A percentile compares a stretch with the other conserved stretches of the same genome.
phyloP scores from a whole-genome alignment of 441 rosid species.

The California macrophylla region DNA sequence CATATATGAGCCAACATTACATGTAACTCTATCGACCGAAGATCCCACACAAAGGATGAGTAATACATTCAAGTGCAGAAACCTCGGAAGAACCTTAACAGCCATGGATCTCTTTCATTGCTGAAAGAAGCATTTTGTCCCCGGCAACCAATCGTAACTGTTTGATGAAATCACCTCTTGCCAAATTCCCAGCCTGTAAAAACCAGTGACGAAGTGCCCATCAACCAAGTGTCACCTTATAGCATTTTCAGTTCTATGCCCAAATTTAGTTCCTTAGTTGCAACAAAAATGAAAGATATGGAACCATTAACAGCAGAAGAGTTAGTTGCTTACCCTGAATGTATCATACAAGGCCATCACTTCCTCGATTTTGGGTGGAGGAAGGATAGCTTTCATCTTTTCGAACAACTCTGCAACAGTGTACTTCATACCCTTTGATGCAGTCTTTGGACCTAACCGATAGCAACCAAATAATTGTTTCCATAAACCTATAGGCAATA shows the following conservation, averaged over 20 bases:
- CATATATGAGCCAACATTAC: conserved; percentile 8
- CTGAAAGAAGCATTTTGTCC: conserved; percentile 27
- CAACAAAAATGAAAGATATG: neutral
- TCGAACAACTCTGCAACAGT: conserved; percentile 25
- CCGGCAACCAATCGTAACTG: conserved; percentile 29
- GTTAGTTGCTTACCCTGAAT: conserved; percentile 25
- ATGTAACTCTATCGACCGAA: conserved; percentile 9
- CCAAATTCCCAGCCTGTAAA: conserved; percentile 31
- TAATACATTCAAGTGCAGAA: conserved; percentile 10
- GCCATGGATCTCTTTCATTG: conserved; percentile 26
- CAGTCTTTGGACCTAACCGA: conserved; percentile 18
- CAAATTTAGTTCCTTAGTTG: neutral
- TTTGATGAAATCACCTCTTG: conserved; percentile 25
- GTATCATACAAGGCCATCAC: conserved; percentile 20
- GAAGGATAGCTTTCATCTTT: conserved; percentile 31
- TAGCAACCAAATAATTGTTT: neutral
- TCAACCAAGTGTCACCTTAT: neutral
- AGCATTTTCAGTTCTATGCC: neutral
- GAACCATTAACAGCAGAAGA: neutral
- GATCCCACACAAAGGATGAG: neutral
- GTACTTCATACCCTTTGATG: conserved; percentile 10
- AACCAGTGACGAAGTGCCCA: neutral
- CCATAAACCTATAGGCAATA: neutral
- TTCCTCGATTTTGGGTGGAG: conserved; percentile 27
- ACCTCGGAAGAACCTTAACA: conserved; percentile 19